Evolutionary conservation across 148 eudicot genomes (phyloP).

Genomic region (Oxyria digyna): DNA sequence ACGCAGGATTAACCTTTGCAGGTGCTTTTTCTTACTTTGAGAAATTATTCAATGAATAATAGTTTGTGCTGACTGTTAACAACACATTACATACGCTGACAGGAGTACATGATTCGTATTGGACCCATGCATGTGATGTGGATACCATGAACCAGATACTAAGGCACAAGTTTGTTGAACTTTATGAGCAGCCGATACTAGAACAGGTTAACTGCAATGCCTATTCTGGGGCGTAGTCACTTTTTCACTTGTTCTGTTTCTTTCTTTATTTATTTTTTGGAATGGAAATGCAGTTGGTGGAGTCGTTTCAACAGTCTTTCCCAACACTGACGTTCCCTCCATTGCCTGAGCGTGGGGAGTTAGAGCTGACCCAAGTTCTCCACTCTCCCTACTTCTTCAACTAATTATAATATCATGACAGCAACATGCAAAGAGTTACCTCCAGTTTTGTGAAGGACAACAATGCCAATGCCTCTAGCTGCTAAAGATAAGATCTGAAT

Average conservation of each 20-base stretch:
- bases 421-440: neutral
- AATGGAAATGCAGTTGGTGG: conserved; percentile 47
- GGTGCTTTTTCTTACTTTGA: conserved; percentile 23
- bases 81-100: conserved; percentile 2
- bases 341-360: conserved; percentile 82
- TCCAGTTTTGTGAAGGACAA: neutral
- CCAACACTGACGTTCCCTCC: conserved; percentile 67
- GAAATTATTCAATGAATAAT: neutral
- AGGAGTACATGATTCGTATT: conserved; percentile 64
- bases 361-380: conserved; percentile 64
- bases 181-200: conserved; percentile 72
- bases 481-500: neutral
- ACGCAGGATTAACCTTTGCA: conserved; percentile 86
- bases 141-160: conserved; percentile 71
- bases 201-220: conserved; percentile 48
- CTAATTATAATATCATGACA: conserved; percentile 22
- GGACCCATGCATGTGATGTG: conserved; percentile 97
- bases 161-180: conserved; percentile 86
- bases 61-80: neutral
- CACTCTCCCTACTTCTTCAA: conserved; percentile 87
- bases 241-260: neutral
- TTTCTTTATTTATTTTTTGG: neutral
- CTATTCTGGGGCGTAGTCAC: neutral
- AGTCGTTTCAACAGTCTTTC: conserved; percentile 72
- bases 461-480: neutral